Evolutionary conservation across 1,284 basidiomycete species (phyloP).

Genomic region (Sporisorium graminicola): DNA sequence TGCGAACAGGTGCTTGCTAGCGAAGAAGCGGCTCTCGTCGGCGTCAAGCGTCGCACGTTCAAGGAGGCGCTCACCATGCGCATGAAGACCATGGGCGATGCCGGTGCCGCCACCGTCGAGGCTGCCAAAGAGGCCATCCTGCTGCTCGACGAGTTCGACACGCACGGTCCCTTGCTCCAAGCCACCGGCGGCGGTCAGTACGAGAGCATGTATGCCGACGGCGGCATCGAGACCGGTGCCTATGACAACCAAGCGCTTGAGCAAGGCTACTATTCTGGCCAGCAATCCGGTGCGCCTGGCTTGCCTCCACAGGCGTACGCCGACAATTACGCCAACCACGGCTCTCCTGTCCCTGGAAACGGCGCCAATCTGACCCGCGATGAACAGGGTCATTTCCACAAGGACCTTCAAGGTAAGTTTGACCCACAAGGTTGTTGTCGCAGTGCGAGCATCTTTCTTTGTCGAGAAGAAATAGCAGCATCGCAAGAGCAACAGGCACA

Average conservation of each 20-base stretch:
- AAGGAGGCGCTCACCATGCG: constrained; percentile 71
- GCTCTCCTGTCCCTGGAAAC: constrained; percentile 33
- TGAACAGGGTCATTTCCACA: constrained; percentile 48
- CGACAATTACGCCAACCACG: constrained; percentile 21
- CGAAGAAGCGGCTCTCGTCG: constrained; percentile 69
- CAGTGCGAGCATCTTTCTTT: background rate
- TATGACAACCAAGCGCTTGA: constrained; percentile 42
- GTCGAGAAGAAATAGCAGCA: background rate
- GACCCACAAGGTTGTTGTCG: background rate
- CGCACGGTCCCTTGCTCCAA: constrained; percentile 58
- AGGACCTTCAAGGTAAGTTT: constrained; percentile 46
- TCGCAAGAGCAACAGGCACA: background rate
- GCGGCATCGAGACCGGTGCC: constrained; percentile 33
- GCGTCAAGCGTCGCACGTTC: constrained; percentile 71
- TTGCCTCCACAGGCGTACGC: constrained; percentile 19
- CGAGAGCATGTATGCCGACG: constrained; percentile 55
- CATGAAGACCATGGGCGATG: constrained; percentile 70
- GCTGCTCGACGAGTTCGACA: constrained; percentile 68
- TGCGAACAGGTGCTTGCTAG: constrained; percentile 70
- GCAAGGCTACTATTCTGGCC: constrained; percentile 31
- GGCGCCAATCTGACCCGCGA: constrained; percentile 40
- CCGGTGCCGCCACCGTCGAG: constrained; percentile 70
- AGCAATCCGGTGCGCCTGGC: constrained; percentile 19
- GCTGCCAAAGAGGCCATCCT: constrained; percentile 69
- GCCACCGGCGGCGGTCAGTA: constrained; percentile 51